Conservation (phyloP, 2,329 filamentous ascomycete genomes). For the Aspergillus texensis region DNA sequence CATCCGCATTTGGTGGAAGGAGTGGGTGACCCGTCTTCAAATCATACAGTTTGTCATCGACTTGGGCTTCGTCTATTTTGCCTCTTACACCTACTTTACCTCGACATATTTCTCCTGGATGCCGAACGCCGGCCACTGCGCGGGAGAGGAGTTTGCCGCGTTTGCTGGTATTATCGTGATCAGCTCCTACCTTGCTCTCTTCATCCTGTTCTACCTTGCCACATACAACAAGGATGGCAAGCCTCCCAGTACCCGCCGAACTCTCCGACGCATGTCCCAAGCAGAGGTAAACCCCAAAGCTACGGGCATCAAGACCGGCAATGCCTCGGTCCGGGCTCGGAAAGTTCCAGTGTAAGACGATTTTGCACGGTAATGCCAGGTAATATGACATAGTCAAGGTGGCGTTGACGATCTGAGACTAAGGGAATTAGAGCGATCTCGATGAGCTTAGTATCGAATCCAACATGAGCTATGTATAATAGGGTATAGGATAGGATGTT, state of each 20-base stretch:
- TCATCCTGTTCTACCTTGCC: background rate
- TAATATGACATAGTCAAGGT: background rate
- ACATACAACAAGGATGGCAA: background rate
- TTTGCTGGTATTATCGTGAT: background rate
- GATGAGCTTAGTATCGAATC: no score
- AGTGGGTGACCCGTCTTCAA: constrained; percentile 96
- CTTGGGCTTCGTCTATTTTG: constrained; percentile 96
- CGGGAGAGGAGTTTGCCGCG: background rate
- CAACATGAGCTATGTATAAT: background rate
- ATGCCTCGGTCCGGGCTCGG: background rate
- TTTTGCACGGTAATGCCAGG: background rate
- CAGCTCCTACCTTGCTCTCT: background rate
- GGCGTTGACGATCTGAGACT: background rate
- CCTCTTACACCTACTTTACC: constrained; percentile 94
- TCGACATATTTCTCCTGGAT: constrained; percentile 83
- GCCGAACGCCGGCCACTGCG: constrained; percentile 49
- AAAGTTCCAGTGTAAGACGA: background rate
- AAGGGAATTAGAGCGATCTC: background rate
- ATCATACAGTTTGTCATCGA: constrained; percentile 97
- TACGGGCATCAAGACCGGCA: background rate
- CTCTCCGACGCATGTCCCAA: background rate
- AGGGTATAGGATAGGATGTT: background rate
- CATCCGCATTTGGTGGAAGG: constrained; percentile 98
- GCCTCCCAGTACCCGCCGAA: background rate
- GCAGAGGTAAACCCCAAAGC: background rate